Evolutionary conservation across 306 rosid genomes (phyloP), one percentile per base, ranked within the genome.

Genomic region (Hippophae tibetana): DNA sequence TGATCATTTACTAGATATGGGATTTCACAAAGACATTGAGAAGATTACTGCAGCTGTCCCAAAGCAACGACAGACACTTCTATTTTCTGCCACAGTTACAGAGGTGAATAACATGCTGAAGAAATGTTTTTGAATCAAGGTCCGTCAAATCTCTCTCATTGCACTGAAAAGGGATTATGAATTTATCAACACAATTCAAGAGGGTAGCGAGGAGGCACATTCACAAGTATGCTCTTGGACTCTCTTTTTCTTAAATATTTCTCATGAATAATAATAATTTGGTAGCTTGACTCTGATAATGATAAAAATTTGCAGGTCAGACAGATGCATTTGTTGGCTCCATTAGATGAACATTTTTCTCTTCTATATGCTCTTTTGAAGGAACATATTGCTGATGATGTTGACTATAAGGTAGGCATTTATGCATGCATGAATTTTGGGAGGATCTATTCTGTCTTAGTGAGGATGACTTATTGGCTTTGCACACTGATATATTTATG

Each of bases 1-100:
- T 63, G 99, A 92, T 80, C 99, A 84, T 72, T 76, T 92, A 67
- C 84, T 92, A 14, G 99, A 92, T 76, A 92, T 92, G 99, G 99
- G 99, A 58, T 92, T 92, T 62, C 93, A 93, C 57, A 92, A 80
- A 76, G 99, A 88, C 72, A 86, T 92, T 58, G 96, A 92, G 62
- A 86, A 67, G 74, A 88, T 92, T 62, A 74, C 88, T 63, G 86
- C 88, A 11, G 86, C 95, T 47, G 84, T 84, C 53, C 99, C 99
- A 42, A 92, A 84, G 66, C 94, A 92, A 76, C 76, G 99, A 23
- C 99, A 92, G 67, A 92, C 93, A 6, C 95, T 88, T 45, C 14
- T 92, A 67, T 92, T 92, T 71, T 92, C 99, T 69, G 99, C 99
- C 75, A 92, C 99, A 7, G 76, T 92, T 73, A 88, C 99, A 26